Base-by-base conservation (phyloP, 1,284 basidiomycete genomes). In the Sporisorium sorghi region DNA sequence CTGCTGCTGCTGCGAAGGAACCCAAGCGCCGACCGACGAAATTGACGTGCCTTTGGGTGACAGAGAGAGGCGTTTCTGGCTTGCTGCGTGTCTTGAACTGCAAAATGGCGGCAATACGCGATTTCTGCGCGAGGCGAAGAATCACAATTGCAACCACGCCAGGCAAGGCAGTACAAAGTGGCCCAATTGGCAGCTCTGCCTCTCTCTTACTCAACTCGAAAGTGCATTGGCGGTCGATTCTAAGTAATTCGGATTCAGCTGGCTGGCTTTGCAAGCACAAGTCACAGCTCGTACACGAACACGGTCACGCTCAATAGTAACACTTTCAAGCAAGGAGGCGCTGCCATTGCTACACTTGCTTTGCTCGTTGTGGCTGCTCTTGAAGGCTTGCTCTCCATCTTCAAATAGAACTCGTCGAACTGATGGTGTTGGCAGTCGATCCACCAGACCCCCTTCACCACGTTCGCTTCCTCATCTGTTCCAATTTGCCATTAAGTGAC, bases 1-100 rank as follows among this genome's bases (percentile, higher is more conserved):
- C 9, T 30, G 28, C 28, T 30, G 28, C 26, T 23, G 51, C 40
- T 54, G 52, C 52, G 52, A 54, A 54, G 52, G 40, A 54, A n/a
- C n/a, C n/a, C n/a, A n/a, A n/a, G n/a, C n/a, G n/a, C 40, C 21
- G 40, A 43, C 21, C 39, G 40, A 47, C 17, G 9, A 30, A 47
- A 42, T 42, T n/a, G 52, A 54, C 52, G 52, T 43, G 52, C 52
- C 52, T 33, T 6, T 19, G 24, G 14, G 43, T 5, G 19, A 50
- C 5, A n/a, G 19, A 42, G 21, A 19, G 17, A 30, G n/a, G 51
- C 28, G 51, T 53, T 11, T 37, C 48, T 33, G 32, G 21, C 24
- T 54, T 44, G 26, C 46, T 47, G 32, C 52, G 23, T 21, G 40
- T 42, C 19, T 32, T 26, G 39, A 53, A 53, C 28, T n/a, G 23